Percentiles rank a stretch among this genome's conserved stretches.
Conservation (phyloP, 148 eudicot genomes). For the Persicaria maculosa region DNA sequence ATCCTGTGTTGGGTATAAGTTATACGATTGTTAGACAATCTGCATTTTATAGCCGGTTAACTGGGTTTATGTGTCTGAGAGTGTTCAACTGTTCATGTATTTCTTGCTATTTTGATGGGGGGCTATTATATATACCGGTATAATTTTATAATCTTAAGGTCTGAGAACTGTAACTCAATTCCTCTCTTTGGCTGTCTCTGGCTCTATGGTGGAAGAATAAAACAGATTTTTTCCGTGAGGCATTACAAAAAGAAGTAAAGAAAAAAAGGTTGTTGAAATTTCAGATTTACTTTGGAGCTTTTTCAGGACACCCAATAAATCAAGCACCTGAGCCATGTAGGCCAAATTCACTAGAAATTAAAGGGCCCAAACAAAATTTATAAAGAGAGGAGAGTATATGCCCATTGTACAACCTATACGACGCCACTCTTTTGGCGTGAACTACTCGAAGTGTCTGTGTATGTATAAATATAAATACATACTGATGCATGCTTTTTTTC, state of each 20-base stretch:
- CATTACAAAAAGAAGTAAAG: not conserved
- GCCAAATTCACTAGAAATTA: not conserved
- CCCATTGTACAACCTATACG: not conserved
- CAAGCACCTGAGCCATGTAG: not conserved
- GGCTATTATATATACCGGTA: no score
- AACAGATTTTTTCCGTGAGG: not conserved
- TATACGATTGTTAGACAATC: no score
- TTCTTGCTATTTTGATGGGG: no score
- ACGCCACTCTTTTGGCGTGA: slow-evolving; percentile 7
- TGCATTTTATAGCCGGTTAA: no score
- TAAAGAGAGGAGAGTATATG: not conserved
- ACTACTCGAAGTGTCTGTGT: not conserved
- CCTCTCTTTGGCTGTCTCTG: not conserved
- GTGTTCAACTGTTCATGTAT: not conserved
- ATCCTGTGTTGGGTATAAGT: no score
- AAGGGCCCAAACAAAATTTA: not conserved
- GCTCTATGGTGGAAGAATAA: not conserved
- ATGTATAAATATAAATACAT: not conserved
- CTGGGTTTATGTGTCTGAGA: not conserved
- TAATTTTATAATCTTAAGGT: not conserved
- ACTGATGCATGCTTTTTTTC: no score
- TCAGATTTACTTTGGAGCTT: not conserved
- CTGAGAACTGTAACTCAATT: not conserved
- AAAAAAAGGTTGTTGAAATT: not conserved
- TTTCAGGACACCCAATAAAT: not conserved